These are phyloP conservation scores for Balamuthia mandrillaris DNA, from an alignment of 208 protist species.

Conservation along the genomic window DNA sequence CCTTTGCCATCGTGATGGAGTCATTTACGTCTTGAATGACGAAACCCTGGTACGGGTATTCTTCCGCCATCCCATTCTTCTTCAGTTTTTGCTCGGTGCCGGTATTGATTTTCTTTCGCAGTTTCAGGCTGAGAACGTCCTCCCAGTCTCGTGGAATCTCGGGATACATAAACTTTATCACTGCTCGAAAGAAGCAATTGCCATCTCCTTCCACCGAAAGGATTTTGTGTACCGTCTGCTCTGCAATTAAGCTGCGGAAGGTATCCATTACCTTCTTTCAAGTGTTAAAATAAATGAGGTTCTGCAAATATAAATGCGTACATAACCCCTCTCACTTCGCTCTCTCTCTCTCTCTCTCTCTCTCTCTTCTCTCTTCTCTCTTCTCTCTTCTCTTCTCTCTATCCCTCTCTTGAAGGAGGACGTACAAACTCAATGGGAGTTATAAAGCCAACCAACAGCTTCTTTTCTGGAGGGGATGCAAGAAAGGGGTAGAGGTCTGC, in stretches of 20 bases:
- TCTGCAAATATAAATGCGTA: not conserved
- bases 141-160: not conserved
- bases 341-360: too few species aligned
- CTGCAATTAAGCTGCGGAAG: not conserved
- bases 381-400: too few species aligned
- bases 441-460: conserved; percentile 12
- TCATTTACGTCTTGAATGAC: conserved; percentile 31
- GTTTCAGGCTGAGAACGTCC: not conserved
- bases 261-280: not conserved
- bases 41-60: conserved; percentile 17
- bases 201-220: conserved; percentile 11
- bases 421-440: not conserved
- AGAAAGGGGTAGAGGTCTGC: too few species aligned
- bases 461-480: too few species aligned
- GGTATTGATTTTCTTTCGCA: not conserved
- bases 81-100: not conserved
- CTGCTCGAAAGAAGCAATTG: conserved; percentile 22
- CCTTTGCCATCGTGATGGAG: conserved; percentile 21
- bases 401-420: too few species aligned
- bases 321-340: too few species aligned
- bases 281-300: not conserved
- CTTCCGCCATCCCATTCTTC: not conserved
- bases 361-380: too few species aligned
- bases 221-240: not conserved
- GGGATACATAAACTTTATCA: not conserved